phyloP scores from a whole-genome alignment of 768 basidiomycete species.

The Dentipellis sp. region DNA sequence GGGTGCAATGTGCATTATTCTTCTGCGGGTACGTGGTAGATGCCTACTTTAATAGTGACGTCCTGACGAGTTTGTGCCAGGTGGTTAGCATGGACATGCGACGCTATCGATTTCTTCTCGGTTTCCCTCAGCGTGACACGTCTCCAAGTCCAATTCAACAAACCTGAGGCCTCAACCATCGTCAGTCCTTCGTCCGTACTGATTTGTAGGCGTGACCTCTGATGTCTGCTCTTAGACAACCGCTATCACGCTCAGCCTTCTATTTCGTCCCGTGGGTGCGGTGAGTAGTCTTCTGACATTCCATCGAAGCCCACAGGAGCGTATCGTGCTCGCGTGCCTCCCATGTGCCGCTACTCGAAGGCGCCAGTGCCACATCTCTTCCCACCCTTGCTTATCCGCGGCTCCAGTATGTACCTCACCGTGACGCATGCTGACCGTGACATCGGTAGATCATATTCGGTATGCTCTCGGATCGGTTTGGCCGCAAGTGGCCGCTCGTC shows the following conservation, averaged over 20 bases:
- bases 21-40: neutral
- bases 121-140: conserved; percentile 15
- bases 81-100: conserved; percentile 33
- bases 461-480: conserved; percentile 78
- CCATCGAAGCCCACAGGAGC: neutral
- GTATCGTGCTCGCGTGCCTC: neutral
- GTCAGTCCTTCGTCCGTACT: neutral
- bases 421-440: neutral
- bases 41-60: neutral
- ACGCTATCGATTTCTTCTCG: conserved; percentile 36
- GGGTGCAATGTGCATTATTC: neutral
- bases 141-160: conserved; percentile 8
- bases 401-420: neutral
- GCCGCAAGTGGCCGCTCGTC: conserved; percentile 91
- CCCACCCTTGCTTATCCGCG: neutral
- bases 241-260: conserved; percentile 83
- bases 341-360: too few relatives aligned
- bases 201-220: neutral
- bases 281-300: conserved; percentile 23
- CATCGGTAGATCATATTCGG: conserved; percentile 58
- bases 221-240: conserved; percentile 38
- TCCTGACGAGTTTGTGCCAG: conserved; percentile 5
- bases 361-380: too few relatives aligned
- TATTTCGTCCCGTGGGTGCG: conserved; percentile 81
- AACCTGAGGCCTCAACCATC: conserved; percentile 4